Evolutionary conservation across 768 basidiomycete species (phyloP), one percentile per base, ranked within the genome.

Genomic region (Boletus sp.): DNA sequence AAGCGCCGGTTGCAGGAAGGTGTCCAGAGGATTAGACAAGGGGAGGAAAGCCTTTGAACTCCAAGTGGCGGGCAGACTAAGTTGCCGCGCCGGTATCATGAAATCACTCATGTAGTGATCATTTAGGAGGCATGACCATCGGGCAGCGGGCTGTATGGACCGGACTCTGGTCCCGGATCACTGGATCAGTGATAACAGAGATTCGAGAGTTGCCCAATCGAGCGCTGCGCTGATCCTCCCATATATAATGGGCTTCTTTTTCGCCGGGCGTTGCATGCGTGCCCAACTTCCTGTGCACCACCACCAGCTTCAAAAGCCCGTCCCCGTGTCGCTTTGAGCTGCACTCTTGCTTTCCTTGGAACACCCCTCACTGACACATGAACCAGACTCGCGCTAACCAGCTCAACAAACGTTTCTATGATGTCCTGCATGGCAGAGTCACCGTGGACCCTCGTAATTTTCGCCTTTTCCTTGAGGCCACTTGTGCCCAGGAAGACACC

Each of bases 391-490:
- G 65, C 15, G 3, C 21, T 25, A 49, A 48, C 4, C 69, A 60
- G 15, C 72, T 81, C 25, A 65, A 64, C 29, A 75, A 68, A 56
- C 63, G 68, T 10, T 73, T 79, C 33, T 47, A 74, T 17, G 52
- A 65, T 32, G 56, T 78, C 21, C 30, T 78, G 3, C 46, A 54
- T 19, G 77, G 74, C 45, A 66, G 61, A 42, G 57, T 57, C 2
- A 0, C 21, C 1, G 19, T 79, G 3, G 62, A 70, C 2, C 52
- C 64, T 39, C 56, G 58, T 13, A 48, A 52, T 23, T 54, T n/a
- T 27, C 47, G 51, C 8, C 71, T 65, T 10, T 83, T 83, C 53
- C 68, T 83, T 8, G 79, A 83, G 51, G 78, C 74, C 7, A 62
- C 77, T 14, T 79, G 69, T 60, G 59, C 53, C 9, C 77, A 78